Conservation (phyloP, 306 rosid genomes). For the Prinsepia uniflora region DNA sequence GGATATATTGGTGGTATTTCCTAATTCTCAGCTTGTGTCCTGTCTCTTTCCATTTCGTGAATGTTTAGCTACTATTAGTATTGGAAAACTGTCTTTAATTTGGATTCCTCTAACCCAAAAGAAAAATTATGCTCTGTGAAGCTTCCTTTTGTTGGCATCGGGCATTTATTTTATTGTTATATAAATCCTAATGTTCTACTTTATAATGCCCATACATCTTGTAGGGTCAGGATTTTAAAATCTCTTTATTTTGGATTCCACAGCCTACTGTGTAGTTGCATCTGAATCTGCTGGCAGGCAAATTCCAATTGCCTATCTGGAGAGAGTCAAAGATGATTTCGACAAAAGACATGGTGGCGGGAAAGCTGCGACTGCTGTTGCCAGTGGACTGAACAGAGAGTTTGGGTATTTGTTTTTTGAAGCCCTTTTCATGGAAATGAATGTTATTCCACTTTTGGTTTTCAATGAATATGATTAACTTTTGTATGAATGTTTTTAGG, state of each 20-base stretch:
- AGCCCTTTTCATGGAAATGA: not conserved
- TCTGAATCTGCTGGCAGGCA: slow-evolving; percentile 88
- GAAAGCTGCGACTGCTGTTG: slow-evolving; percentile 73
- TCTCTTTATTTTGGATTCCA: slow-evolving; percentile 24
- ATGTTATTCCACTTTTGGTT: not conserved
- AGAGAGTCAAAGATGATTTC: slow-evolving; percentile 83
- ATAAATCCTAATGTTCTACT: not conserved
- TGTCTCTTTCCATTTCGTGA: not conserved
- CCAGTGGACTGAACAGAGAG: slow-evolving; percentile 64
- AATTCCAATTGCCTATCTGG: slow-evolving; percentile 76
- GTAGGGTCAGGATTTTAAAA: slow-evolving; percentile 6
- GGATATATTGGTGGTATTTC: not conserved
- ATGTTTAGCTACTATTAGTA: not conserved
- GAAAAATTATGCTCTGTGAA: not conserved
- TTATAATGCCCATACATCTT: not conserved
- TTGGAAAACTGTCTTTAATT: not conserved
- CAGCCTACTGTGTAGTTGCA: slow-evolving; percentile 91
- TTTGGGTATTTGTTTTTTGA: slow-evolving; percentile 55
- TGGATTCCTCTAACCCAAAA: not conserved
- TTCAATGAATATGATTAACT: not conserved
- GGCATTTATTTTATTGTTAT: not conserved
- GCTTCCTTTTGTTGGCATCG: not conserved
- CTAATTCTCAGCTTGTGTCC: not conserved
- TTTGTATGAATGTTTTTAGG: slow-evolving; percentile 34
- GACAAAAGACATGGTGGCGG: slow-evolving; percentile 78